phyloP scores from a whole-genome alignment of 2,329 filamentous ascomycete genomes.

The Colletotrichum endophyticum region DNA sequence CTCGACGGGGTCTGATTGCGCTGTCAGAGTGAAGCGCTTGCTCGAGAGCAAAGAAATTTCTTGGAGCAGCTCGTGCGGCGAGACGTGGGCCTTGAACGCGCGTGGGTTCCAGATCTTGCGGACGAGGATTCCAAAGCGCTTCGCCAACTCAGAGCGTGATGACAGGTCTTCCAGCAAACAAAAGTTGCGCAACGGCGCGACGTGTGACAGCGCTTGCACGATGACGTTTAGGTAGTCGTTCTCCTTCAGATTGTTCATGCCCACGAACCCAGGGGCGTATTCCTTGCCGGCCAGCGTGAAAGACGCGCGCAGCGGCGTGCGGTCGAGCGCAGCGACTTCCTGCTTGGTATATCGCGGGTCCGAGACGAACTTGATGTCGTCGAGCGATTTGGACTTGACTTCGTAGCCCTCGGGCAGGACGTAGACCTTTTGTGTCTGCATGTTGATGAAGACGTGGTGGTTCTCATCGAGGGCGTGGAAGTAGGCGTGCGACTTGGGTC shows the following conservation, averaged over 20 bases:
- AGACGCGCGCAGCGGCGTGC: slow-evolving; percentile 56
- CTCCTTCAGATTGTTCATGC: slow-evolving; percentile 99
- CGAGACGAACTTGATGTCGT: slow-evolving; percentile 98
- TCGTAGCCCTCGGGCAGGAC: slow-evolving; percentile 97
- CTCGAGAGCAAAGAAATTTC: slow-evolving; percentile 89
- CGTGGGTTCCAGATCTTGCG: slow-evolving; percentile 98
- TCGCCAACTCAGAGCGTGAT: slow-evolving; percentile 76
- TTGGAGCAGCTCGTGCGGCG: slow-evolving; percentile 94
- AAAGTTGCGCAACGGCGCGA: slow-evolving; percentile 87
- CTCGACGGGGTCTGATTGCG: slow-evolving; percentile 93
- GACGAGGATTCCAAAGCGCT: slow-evolving; percentile 86
- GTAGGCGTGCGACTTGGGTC: slow-evolving; percentile 94
- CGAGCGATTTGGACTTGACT: slow-evolving; percentile 90
- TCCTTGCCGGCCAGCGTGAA: slow-evolving; percentile 84
- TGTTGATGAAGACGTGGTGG: slow-evolving; percentile 98
- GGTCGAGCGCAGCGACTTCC: slow-evolving; percentile 83
- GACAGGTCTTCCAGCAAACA: slow-evolving; percentile 86
- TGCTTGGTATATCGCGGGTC: slow-evolving; percentile 84
- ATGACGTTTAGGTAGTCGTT: slow-evolving; percentile 99
- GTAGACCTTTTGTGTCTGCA: slow-evolving; percentile 89
- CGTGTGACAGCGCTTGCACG: slow-evolving; percentile 89
- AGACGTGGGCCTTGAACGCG: slow-evolving; percentile 96
- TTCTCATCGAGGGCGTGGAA: slow-evolving; percentile 95
- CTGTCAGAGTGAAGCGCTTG: slow-evolving; percentile 89
- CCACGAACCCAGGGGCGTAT: slow-evolving; percentile 93